These are phyloP conservation scores for Cladophialophora yegresii DNA, from an alignment of 2,329 filamentous ascomycete species.

Conservation along the genomic window DNA sequence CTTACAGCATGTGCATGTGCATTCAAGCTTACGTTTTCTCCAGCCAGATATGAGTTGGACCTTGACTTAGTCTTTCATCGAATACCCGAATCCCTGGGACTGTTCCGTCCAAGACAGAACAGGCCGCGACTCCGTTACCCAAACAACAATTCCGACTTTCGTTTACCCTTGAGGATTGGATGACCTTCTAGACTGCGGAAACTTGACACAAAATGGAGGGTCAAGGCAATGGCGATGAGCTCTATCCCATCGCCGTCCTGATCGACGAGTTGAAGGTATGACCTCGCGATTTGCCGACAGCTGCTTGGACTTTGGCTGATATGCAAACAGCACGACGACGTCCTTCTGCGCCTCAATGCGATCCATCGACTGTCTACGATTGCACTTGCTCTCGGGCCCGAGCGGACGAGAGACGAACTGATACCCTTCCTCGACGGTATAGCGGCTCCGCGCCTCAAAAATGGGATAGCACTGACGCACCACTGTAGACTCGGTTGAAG, in stretches of 20 bases:
- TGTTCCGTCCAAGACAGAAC: conserved; percentile 3
- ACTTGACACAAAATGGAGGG: conserved; percentile 74
- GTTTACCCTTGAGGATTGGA: conserved; percentile 34
- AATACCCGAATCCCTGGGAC: conserved; percentile 2
- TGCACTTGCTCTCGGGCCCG: conserved; percentile 89
- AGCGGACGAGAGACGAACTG: conserved; percentile 96
- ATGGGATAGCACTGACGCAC: conserved; percentile 32
- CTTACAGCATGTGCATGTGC: background rate
- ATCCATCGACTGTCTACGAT: conserved; percentile 98
- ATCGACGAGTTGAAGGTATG: conserved; percentile 98
- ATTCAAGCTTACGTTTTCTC: conserved; percentile 13
- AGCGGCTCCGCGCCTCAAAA: conserved; percentile 24
- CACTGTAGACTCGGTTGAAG: conserved; percentile 86
- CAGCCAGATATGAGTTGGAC: conserved; percentile 26
- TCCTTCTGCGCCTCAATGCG: conserved; percentile 94
- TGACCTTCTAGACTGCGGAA: conserved; percentile 38
- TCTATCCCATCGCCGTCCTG: conserved; percentile 98
- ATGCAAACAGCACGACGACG: conserved; percentile 82
- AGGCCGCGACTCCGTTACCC: conserved; percentile 5
- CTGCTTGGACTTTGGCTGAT: conserved; percentile 33
- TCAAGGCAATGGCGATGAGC: conserved; percentile 91
- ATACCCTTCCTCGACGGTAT: conserved; percentile 98
- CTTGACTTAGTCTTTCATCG: conserved; percentile 15
- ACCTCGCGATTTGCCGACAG: background rate
- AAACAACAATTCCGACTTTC: conserved; percentile 5